Conservation (phyloP, 345 rosid species). For the Adansonia digitata region DNA sequence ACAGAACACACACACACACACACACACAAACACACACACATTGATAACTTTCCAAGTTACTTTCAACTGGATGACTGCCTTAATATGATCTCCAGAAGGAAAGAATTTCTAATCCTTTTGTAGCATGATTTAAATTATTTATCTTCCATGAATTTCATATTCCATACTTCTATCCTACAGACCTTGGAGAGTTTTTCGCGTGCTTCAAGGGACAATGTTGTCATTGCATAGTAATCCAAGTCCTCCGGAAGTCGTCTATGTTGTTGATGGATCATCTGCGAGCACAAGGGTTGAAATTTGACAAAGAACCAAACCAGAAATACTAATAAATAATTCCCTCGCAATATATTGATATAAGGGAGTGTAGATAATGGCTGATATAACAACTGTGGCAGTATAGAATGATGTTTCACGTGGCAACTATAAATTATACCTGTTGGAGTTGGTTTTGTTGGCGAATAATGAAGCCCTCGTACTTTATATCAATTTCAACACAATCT, state of each 20-base stretch:
- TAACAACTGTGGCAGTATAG: not conserved
- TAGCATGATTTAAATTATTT: not conserved
- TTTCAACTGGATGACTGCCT: not conserved
- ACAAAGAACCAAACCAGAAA: not conserved
- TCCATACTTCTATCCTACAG: slow-evolving; percentile 12
- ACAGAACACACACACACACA: not conserved
- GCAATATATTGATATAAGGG: not conserved
- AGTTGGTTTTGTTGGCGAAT: slow-evolving; percentile 74
- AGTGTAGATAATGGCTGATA: not conserved
- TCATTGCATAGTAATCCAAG: slow-evolving; percentile 86
- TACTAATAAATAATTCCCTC: not conserved
- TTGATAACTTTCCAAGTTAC: slow-evolving; percentile 1
- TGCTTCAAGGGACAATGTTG: slow-evolving; percentile 80
- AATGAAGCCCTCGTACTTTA: slow-evolving; percentile 94
- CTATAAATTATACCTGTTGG: slow-evolving; percentile 53
- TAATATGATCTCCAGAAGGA: not conserved
- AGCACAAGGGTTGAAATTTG: slow-evolving; percentile 4
- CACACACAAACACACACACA: not conserved
- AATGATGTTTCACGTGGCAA: not conserved
- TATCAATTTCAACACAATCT: slow-evolving; percentile 86
- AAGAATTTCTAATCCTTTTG: not conserved
- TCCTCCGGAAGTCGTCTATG: slow-evolving; percentile 74
- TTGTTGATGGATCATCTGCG: slow-evolving; percentile 82
- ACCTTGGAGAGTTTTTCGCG: slow-evolving; percentile 98
- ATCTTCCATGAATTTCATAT: not conserved